phyloP scores from a whole-genome alignment of 768 basidiomycete species.

The Tephrocybe sp. region DNA sequence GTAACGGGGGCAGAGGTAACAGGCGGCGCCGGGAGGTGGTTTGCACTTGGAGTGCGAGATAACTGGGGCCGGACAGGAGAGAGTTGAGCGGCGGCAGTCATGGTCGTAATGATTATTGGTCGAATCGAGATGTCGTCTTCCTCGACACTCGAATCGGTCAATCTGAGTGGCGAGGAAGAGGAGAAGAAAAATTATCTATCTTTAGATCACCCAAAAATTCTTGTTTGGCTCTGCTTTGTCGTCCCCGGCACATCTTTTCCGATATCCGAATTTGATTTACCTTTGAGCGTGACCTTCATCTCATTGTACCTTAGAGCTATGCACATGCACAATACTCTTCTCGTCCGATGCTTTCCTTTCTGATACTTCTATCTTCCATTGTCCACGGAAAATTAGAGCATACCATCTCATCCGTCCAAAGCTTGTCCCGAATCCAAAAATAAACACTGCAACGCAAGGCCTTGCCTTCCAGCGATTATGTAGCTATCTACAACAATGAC shows the following conservation, averaged over 20 bases:
- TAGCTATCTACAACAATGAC: slow-evolving; percentile 42
- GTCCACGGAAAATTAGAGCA: too few species aligned
- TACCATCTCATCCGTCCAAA: too few species aligned
- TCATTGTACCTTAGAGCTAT: too few species aligned
- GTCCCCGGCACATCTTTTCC: slow-evolving; percentile 6
- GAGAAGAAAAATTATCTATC: slow-evolving; percentile 38
- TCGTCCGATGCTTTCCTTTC: too few species aligned
- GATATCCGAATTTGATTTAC: neutral
- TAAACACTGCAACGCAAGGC: too few species aligned
- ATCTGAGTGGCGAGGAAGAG: slow-evolving; percentile 53
- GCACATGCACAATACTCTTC: too few species aligned
- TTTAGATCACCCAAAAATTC: slow-evolving; percentile 35
- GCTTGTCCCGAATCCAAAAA: too few species aligned
- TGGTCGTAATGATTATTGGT: slow-evolving; percentile 17
- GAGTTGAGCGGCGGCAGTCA: slow-evolving; percentile 22
- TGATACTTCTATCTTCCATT: too few species aligned
- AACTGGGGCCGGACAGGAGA: slow-evolving; percentile 40
- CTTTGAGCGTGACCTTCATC: too few species aligned
- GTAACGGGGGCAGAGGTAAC: slow-evolving; percentile 31
- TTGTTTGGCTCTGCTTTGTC: slow-evolving; percentile 34
- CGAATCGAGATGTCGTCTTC: slow-evolving; percentile 32
- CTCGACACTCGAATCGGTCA: slow-evolving; percentile 45
- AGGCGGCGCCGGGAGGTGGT: slow-evolving; percentile 33
- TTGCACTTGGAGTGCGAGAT: slow-evolving; percentile 42
- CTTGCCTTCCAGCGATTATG: too few species aligned